Evolutionary conservation across 805 yeast species (phyloP).

Genomic region (Starmerella bombi): DNA sequence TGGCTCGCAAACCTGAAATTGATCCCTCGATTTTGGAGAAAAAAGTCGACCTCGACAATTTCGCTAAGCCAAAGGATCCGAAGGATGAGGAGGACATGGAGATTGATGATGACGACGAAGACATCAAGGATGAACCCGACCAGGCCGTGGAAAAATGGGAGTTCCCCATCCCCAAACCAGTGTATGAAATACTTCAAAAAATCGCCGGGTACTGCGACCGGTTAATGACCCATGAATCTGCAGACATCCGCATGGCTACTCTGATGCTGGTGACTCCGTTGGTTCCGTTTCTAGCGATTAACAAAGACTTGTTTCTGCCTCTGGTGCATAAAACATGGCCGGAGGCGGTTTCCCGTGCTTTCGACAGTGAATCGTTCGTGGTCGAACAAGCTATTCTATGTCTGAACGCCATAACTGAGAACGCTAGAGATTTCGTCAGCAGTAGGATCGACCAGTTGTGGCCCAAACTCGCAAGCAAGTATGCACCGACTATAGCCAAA

Average conservation of each 20-base stretch:
- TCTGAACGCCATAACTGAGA: slow-evolving; percentile 21
- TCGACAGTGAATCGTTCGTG: slow-evolving; percentile 26
- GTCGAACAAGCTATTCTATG: slow-evolving; percentile 24
- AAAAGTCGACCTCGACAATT: slow-evolving; percentile 22
- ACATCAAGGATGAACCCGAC: slow-evolving; percentile 25
- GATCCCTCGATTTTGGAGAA: slow-evolving; percentile 23
- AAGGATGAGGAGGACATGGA: slow-evolving; percentile 21
- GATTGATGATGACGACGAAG: slow-evolving; percentile 25
- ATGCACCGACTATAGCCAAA: slow-evolving; percentile 1
- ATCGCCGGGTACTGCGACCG: slow-evolving; percentile 60
- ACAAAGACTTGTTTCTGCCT: slow-evolving; percentile 36
- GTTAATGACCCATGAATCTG: slow-evolving; percentile 52
- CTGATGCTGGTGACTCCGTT: slow-evolving; percentile 36
- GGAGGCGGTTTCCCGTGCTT: slow-evolving; percentile 25
- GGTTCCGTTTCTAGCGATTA: slow-evolving; percentile 43
- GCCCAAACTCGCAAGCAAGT: slow-evolving; percentile 7
- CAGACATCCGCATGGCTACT: slow-evolving; percentile 42
- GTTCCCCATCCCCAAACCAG: slow-evolving; percentile 48
- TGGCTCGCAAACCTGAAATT: slow-evolving; percentile 19
- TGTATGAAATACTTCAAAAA: slow-evolving; percentile 47
- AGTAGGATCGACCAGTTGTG: slow-evolving; percentile 23
- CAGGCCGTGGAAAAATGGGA: slow-evolving; percentile 39
- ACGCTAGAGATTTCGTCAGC: slow-evolving; percentile 29
- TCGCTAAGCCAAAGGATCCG: background rate
- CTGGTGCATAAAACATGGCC: slow-evolving; percentile 44